phyloP scores from a whole-genome alignment of 257 asterid genomes.

The Fraxinus anomala region DNA sequence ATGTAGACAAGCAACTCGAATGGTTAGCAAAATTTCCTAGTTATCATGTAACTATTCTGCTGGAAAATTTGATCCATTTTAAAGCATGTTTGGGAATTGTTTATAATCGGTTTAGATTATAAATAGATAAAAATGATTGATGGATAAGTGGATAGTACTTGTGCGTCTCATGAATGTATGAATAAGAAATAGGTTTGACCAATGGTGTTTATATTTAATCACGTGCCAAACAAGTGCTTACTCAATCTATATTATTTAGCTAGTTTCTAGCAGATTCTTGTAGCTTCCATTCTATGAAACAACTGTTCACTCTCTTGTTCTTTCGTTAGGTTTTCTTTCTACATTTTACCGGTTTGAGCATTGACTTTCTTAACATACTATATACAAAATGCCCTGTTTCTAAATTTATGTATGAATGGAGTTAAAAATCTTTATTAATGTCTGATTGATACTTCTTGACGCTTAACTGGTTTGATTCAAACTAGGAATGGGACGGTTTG shows the following conservation, averaged over 20 bases:
- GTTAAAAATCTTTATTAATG: not conserved
- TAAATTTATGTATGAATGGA: not conserved
- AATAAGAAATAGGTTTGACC: too few species aligned
- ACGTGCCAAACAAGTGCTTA: not conserved
- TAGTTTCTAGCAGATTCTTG: not conserved
- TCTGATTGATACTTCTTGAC: slow-evolving; percentile 5
- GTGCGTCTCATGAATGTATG: too few species aligned
- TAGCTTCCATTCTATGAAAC: slow-evolving; percentile 5
- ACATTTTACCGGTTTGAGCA: not conserved
- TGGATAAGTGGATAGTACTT: too few species aligned
- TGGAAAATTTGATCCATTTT: not conserved
- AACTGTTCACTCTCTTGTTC: not conserved
- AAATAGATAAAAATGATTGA: too few species aligned
- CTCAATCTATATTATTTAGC: not conserved
- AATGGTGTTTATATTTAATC: too few species aligned
- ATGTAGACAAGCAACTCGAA: not conserved
- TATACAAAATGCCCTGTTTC: not conserved
- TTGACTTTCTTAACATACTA: slow-evolving; percentile 2
- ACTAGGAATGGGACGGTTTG: slow-evolving; percentile 95
- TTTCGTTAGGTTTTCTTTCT: slow-evolving; percentile 1
- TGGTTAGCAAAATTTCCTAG: not conserved
- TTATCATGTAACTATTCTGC: not conserved
- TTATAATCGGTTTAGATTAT: too few species aligned
- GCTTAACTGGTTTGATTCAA: slow-evolving; percentile 12
- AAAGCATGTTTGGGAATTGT: too few species aligned